Percentiles rank a stretch among this genome's conserved stretches.
Evolutionary conservation across 1,284 basidiomycete species (phyloP).

Genomic region (Trichosporon asahii): DNA sequence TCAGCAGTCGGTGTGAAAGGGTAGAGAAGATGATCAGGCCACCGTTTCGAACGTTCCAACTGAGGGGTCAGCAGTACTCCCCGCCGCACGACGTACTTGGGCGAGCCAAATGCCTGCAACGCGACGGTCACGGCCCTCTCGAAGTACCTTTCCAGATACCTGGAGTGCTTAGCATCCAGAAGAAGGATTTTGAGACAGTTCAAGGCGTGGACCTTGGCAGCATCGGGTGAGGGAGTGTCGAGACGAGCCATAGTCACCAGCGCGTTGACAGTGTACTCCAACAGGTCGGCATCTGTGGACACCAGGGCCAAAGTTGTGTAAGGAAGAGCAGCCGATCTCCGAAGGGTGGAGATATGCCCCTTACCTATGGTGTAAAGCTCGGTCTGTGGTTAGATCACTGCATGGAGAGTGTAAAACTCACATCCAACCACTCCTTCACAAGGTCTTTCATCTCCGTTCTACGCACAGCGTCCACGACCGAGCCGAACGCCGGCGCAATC

Average conservation of each 20-base stretch:
- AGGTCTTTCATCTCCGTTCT: constrained; percentile 23
- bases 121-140: constrained; percentile 44
- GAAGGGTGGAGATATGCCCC: constrained; percentile 45
- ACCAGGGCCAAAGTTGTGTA: constrained; percentile 46
- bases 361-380: constrained; percentile 42
- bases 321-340: constrained; percentile 49
- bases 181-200: constrained; percentile 50
- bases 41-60: constrained; percentile 52
- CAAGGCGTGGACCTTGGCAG: constrained; percentile 50
- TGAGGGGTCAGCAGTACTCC: constrained; percentile 17
- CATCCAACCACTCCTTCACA: constrained; percentile 41
- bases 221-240: constrained; percentile 34
- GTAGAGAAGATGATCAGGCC: constrained; percentile 50
- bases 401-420: constrained; percentile 17
- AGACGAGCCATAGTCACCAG: constrained; percentile 39
- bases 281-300: constrained; percentile 32
- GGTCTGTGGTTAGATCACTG: constrained; percentile 18
- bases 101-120: constrained; percentile 43
- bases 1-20: constrained; percentile 42
- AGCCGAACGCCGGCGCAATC: constrained; percentile 41
- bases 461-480: constrained; percentile 38
- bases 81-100: constrained; percentile 34
- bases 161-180: constrained; percentile 45
- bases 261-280: constrained; percentile 32
- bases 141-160: constrained; percentile 39